Percentiles rank a stretch among this genome's conserved stretches.
Conservation (phyloP, 305 asterid species). For the Fraxinus baroniana region DNA sequence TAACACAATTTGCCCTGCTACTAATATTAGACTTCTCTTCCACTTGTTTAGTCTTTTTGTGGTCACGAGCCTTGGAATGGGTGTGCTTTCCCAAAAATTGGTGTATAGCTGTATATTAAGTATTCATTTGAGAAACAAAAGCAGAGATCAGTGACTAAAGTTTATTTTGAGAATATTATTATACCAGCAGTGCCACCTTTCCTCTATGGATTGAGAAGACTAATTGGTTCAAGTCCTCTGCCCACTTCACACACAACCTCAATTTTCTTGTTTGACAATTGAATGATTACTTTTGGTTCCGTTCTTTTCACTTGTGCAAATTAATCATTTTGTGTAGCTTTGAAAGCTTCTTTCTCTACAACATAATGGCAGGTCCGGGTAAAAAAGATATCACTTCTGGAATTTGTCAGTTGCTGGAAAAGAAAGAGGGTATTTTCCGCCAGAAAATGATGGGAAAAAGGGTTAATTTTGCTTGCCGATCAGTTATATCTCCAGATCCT, state of each 20-base stretch:
- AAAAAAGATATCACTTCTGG: slow-evolving; percentile 57
- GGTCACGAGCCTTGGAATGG: background rate
- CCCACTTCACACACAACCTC: slow-evolving; percentile 19
- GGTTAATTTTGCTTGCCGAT: slow-evolving; percentile 91
- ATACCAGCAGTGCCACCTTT: background rate
- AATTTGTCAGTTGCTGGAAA: slow-evolving; percentile 78
- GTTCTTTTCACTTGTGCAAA: background rate
- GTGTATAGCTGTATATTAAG: background rate
- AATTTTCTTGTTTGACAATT: slow-evolving; percentile 5
- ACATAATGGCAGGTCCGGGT: slow-evolving; percentile 50
- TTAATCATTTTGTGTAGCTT: background rate
- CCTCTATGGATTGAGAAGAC: background rate
- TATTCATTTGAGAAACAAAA: background rate
- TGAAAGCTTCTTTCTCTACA: slow-evolving; percentile 17
- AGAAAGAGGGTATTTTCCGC: slow-evolving; percentile 95
- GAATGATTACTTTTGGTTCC: background rate
- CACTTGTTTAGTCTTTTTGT: background rate
- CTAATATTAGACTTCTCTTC: background rate
- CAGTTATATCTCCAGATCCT: slow-evolving; percentile 98
- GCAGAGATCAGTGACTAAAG: background rate
- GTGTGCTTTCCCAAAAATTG: background rate
- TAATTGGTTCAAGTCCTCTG: background rate
- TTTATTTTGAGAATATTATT: background rate
- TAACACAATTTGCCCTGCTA: background rate
- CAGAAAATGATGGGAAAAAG: slow-evolving; percentile 99